Evolutionary conservation across 352 stramenopile genomes (phyloP), one percentile per base, ranked within the genome.

Genomic region (Hyaloperonospora brassicae): DNA sequence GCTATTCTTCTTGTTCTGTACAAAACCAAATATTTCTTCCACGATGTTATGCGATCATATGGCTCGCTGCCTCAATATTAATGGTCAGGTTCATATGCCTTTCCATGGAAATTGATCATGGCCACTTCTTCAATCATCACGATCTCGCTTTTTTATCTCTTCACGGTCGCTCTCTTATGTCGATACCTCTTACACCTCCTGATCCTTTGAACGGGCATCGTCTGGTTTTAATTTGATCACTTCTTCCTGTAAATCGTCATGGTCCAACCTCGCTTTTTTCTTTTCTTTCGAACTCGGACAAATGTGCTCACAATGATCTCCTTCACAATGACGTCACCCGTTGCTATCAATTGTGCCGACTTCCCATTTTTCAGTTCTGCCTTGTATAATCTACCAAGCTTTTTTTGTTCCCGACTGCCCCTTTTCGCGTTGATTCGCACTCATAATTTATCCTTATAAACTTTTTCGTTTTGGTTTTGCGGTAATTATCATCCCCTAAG

Each of bases 371-470:
- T 25, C 36, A 4, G 10, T 14, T 4, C 14, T 42, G 5, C 4
- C 14, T n/a, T n/a, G 5, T 48, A 5, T 30, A 14, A 21, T 21
- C 21, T n/a, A 34, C 22, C 14, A 4, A 13, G 14, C 14, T 10
- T 21, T 42, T 4, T 14, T 42, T 42, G 10, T 42, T 13, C 14
- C 11, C n/a, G n/a, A n/a, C 10, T 42, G 36, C 3, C 12, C 14
- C 22, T 51, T 52, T 17, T 51, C 52, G 31, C 42, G 41, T 11
- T n/a, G 9, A 2, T 47, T 58, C 27, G 36, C 52, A 1, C 43
- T 35, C 6, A 58, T 52, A 1, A n/a, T 9, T 24, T 30, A 47
- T 44, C 10, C 36, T 12, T 58, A 23, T 31, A 42, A 58, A 34
- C 7, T 7, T 31, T 31, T 7, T 31, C 27, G 27, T n/a, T n/a